Base-by-base conservation (phyloP, 164 flowering plant genomes). In the Annona cherimola region DNA sequence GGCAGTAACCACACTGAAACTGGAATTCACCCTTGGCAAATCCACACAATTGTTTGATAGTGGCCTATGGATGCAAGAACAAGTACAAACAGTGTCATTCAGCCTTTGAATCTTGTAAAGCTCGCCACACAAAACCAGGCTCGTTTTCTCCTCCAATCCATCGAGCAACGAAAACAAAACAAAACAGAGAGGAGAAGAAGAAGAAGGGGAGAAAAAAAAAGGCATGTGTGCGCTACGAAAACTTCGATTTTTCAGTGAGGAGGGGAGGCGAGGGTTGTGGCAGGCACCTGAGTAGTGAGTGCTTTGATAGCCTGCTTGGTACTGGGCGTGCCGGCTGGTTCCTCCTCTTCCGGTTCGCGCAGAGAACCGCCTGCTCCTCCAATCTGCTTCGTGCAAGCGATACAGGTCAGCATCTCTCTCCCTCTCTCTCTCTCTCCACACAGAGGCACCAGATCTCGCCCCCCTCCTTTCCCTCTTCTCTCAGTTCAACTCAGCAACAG, bases 351-450 rank as follows among this genome's bases (percentile, higher is more conserved):
- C 57, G 76, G 80, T 5, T 73, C 84, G 7, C 19, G 84, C 8
- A 83, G 79, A 19, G 46, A 40, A 45, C 69, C 42, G 80, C 35
- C 35, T 26, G 88, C 85, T 82, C 92, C 89, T 66, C 76, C 80
- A 46, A 82, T 81, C 78, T 86, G 92, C 87, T 94, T 94, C 54
- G 94, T 79, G 79, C 98, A 91, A n/a, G 94, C 87, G 61, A 94
- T 88, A 76, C 98, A 94, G 8, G 97, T 90, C 84, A 90, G 76
- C 98, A 94, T 89, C 80, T 76, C 76, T 26, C 61, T 45, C 44
- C 39, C 44, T 54, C 76, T 46, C 35, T 55, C 42, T 63, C 14
- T 26, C 35, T 26, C 35, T 26, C 35, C 35, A 26, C 35, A 26
- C 35, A 26, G 0, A 26, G 35, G 35, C 35, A 63, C 66, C 42